Base-by-base conservation (phyloP, 1,284 basidiomycete genomes). In the Puccinia horiana region DNA sequence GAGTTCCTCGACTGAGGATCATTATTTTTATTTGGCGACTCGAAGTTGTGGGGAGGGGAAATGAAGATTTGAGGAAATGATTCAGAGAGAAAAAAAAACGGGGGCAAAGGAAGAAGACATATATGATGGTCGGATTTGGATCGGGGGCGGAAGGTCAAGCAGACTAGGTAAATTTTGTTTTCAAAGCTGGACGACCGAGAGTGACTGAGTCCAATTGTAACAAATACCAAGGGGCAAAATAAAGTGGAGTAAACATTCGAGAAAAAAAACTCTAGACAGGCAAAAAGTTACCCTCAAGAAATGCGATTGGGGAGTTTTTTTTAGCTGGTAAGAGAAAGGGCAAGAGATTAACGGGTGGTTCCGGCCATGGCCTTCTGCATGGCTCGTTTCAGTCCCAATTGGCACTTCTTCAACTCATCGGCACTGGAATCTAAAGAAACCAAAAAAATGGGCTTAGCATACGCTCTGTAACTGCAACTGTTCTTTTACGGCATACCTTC, bases 371-470 rank as follows among this genome's bases (percentile, higher is more conserved):
- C 95, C 90, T 98, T 98, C 90, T 97, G 95, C 87, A 97, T 90
- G 83, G 95, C 93, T 86, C 96, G 92, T 90, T 95, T 96, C 89
- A 98, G 93, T 86, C 91, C 90, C 84, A 98, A 90, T 88, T 96
- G 94, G 84, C 93, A 92, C 89, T 95, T 96, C 90, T 93, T 94
- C 86, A 97, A 91, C 88, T 98, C 94, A 88, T 98, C 96, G 83
- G 92, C 91, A 75, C 93, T 90, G 82, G 94, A 93, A 84, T 95
- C 93, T 79, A 23, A 44, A 29, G n/a, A 58, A 2, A 65, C 1
- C 44, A 26, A 42, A 42, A 23, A 58, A 0, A 61, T 35, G 6
- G 23, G 26, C 18, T n/a, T 70, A 54, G 70, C 29, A 18, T 29
- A 54, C 47, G 16, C 12, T 12, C 47, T 26, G 8, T 20, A n/a